Evolutionary conservation across 1,284 basidiomycete genomes (phyloP), one percentile per base, ranked within the genome.

Genomic region (Leccinum fallax): DNA sequence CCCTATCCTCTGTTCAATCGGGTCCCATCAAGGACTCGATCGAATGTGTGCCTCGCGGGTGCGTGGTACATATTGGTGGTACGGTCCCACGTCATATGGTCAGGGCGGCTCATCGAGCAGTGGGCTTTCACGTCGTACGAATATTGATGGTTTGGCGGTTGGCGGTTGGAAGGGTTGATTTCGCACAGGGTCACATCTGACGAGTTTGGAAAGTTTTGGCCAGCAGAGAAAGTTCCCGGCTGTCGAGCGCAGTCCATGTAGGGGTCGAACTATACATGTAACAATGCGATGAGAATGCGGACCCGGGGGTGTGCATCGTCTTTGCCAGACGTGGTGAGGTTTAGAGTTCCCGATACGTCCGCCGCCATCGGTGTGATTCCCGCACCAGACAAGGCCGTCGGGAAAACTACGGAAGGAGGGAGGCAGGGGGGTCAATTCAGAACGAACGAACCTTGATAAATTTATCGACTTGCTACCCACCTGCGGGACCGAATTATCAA

Each of bases 401-500:
- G 46, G 13, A 7, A 48, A 48, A 48, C 43, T 6, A 48, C 43
- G 11, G 11, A 48, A 21, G 19, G 19, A 48, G 34, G 48, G 19
- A 48, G 34, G 48, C n/a, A 54, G 55, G 15, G 36, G 53, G 9
- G 8, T 34, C 28, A 6, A 13, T 46, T 55, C 5, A 48, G 55
- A 52, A 46, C 7, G 21, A 7, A 43, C 30, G 0, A 36, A 30
- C 64, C 55, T 51, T 48, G 43, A 21, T 48, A 48, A 32, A 66
- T 57, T 43, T 34, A 21, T 53, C 53, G 21, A 53, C 7, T 49
- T 55, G 32, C 52, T 66, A 36, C 36, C 13, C n/a, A 40, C 36
- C 36, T 57, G 38, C 56, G 61, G 61, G 49, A 59, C 60, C 58
- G 53, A 61, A 21, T 43, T 61, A 51, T 51, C 63, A 30, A 26